These are phyloP conservation scores for Sphaerostilbella broomeana DNA, from an alignment of 2,329 filamentous ascomycete species.

Conservation along the genomic window DNA sequence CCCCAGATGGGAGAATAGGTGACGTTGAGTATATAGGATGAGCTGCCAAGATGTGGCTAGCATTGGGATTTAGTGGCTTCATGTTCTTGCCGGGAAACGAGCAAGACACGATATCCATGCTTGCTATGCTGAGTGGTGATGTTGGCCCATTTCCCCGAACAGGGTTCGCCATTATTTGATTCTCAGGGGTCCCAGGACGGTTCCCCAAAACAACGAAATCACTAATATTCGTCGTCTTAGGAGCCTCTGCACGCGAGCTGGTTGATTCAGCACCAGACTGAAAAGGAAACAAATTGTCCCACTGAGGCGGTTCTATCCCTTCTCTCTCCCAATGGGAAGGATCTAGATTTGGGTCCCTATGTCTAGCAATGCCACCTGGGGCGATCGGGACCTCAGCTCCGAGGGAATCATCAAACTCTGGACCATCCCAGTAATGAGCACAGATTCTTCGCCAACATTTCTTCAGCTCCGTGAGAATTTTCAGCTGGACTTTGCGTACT, in stretches of 20 bases:
- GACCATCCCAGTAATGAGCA: slow-evolving; percentile 78
- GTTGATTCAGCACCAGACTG: slow-evolving; percentile 16
- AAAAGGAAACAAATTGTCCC: slow-evolving; percentile 35
- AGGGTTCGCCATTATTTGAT: slow-evolving; percentile 20
- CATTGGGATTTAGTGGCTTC: slow-evolving; percentile 32
- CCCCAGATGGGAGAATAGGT: slow-evolving; percentile 39
- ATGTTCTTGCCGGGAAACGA: slow-evolving; percentile 52
- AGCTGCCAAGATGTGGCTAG: slow-evolving; percentile 40
- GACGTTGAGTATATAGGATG: slow-evolving; percentile 51
- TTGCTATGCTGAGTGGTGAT: slow-evolving; percentile 53
- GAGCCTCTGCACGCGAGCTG: slow-evolving; percentile 42
- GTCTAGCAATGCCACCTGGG: slow-evolving; percentile 66
- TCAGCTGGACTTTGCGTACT: slow-evolving; percentile 54
- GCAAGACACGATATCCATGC: slow-evolving; percentile 56
- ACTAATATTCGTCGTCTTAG: slow-evolving; percentile 38
- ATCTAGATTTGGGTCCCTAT: slow-evolving; percentile 48
- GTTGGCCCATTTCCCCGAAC: slow-evolving; percentile 18
- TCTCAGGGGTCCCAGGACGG: slow-evolving; percentile 43
- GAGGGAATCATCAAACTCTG: slow-evolving; percentile 57
- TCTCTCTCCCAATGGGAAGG: slow-evolving; percentile 48
- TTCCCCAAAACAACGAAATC: slow-evolving; percentile 41
- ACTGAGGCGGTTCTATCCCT: slow-evolving; percentile 37
- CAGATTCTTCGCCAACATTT: slow-evolving; percentile 95
- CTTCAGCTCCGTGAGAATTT: slow-evolving; percentile 89
- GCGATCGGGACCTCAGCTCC: slow-evolving; percentile 60